phyloP scores from a whole-genome alignment of 176 grass and related monocot species.

The Dendrocalamus sinicus region DNA sequence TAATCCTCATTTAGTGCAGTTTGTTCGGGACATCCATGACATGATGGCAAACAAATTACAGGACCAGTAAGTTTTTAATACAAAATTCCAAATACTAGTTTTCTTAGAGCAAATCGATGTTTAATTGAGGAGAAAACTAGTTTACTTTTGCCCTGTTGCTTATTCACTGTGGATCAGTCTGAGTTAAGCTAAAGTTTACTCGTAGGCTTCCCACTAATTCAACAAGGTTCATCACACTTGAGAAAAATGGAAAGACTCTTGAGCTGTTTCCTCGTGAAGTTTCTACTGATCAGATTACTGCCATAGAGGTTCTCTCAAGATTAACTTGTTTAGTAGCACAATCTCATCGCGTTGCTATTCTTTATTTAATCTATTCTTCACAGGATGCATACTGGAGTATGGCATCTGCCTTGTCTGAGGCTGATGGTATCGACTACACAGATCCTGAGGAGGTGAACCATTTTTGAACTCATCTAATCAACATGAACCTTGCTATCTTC shows the following conservation, averaged over 20 bases:
- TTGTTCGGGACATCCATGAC: conserved; percentile 88
- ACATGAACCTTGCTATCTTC: conserved; percentile 24
- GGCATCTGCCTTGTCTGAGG: conserved; percentile 93
- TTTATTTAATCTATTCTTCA: conserved; percentile 20
- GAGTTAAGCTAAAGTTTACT: conserved; percentile 19
- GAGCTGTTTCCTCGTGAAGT: conserved; percentile 77
- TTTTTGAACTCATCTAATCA: neutral
- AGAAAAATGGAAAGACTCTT: conserved; percentile 85
- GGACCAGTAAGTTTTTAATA: conserved; percentile 63
- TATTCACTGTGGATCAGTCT: conserved; percentile 31
- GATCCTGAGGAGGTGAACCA: conserved; percentile 85
- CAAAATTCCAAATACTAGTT: conserved; percentile 6
- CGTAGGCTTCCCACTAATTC: conserved; percentile 60
- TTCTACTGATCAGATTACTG: conserved; percentile 80
- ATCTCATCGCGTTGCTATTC: neutral
- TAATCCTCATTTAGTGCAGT: conserved; percentile 64
- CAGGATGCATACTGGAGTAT: conserved; percentile 92
- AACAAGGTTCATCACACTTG: conserved; percentile 73
- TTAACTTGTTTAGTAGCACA: conserved; percentile 34
- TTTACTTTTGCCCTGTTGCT: conserved; percentile 19
- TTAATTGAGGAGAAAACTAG: neutral
- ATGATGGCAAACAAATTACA: conserved; percentile 89
- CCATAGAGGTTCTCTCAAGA: conserved; percentile 73
- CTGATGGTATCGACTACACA: conserved; percentile 97
- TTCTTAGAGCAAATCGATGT: neutral